Evolutionary conservation across 2,329 filamentous ascomycete species (phyloP).

Genomic region (Xylaria sp.): DNA sequence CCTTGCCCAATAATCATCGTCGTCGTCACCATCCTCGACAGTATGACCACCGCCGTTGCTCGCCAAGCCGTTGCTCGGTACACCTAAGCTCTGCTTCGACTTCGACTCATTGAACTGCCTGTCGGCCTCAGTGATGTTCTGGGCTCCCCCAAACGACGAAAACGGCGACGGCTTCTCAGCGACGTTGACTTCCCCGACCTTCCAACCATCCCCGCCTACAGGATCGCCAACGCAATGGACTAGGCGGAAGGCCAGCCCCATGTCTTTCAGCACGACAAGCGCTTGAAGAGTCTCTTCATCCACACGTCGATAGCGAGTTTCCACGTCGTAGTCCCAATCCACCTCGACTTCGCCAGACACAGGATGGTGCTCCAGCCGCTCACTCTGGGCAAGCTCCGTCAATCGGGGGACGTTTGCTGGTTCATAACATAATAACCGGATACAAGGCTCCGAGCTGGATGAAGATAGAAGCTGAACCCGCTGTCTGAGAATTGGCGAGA

Average conservation of each 20-base stretch:
- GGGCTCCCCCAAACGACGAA: conserved; percentile 52
- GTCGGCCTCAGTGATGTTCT: conserved; percentile 63
- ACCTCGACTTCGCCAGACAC: conserved; percentile 79
- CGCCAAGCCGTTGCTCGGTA: conserved; percentile 19
- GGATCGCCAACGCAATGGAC: conserved; percentile 71
- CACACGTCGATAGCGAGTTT: conserved; percentile 66
- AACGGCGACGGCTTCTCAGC: conserved; percentile 62
- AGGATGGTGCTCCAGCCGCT: conserved; percentile 76
- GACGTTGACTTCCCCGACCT: conserved; percentile 68
- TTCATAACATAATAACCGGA: conserved; percentile 73
- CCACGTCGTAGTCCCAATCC: conserved; percentile 66
- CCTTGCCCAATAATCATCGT: conserved; percentile 79
- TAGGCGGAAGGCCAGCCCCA: conserved; percentile 66
- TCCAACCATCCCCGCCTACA: conserved; percentile 68
- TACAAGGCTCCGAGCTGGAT: conserved; percentile 67
- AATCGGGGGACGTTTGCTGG: conserved; percentile 58
- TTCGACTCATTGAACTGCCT: conserved; percentile 49
- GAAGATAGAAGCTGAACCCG: conserved; percentile 66
- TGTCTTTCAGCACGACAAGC: conserved; percentile 62
- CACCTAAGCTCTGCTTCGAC: conserved; percentile 24
- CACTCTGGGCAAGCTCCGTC: conserved; percentile 61
- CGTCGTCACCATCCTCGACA: conserved; percentile 55
- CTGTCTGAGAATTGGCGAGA: conserved; percentile 68
- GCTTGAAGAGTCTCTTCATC: conserved; percentile 77
- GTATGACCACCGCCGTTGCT: conserved; percentile 7